Evolutionary conservation across 2,329 filamentous ascomycete genomes (phyloP), one percentile per base, ranked within the genome.

Genomic region (Dactylonectria estremocensis): DNA sequence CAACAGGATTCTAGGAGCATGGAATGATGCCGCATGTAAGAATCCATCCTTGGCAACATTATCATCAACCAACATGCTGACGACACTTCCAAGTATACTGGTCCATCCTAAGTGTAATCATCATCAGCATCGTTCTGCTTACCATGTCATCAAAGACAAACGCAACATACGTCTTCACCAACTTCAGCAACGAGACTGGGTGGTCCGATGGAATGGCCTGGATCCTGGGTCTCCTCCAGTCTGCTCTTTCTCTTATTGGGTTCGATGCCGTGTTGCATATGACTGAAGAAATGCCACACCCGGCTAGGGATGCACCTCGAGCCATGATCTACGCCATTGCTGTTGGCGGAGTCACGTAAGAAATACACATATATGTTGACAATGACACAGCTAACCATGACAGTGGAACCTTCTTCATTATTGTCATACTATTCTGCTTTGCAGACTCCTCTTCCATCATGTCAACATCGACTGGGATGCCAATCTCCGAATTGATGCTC

Each of bases 131-230:
- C 62, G 79, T 83, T 9, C 76, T 85, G 1, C 78, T 85, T 0
- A 78, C 80, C 2, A 85, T 80, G 45, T 75, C 72, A 2, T 60
- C 69, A 3, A 84, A 87, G 48, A 83, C 81, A 14, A 74, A 77
- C 33, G 80, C 82, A 9, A 69, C 74, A 13, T 85, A 80, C 66
- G 83, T 85, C 14, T 86, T 85, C 64, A 74, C 80, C 6, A 76
- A 81, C 11, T 85, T 85, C 57, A 70, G 73, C 16, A 86, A 86
- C 67, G 78, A 79, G 33, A 83, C 81, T 2, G 82, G 83, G 1
- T 86, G 83, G 83, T 76, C 78, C 1, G 80, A 84, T 57, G 85
- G 83, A 1, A 75, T 85, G 9, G 77, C 84, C 0, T 86, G 84
- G 84, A 80, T 85, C 8, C 72, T 86, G 1, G 84, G 84, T 0